These are phyloP conservation scores for Colletotrichum plurivorum DNA, from an alignment of 2,329 filamentous ascomycete genomes.

Conservation along the genomic window DNA sequence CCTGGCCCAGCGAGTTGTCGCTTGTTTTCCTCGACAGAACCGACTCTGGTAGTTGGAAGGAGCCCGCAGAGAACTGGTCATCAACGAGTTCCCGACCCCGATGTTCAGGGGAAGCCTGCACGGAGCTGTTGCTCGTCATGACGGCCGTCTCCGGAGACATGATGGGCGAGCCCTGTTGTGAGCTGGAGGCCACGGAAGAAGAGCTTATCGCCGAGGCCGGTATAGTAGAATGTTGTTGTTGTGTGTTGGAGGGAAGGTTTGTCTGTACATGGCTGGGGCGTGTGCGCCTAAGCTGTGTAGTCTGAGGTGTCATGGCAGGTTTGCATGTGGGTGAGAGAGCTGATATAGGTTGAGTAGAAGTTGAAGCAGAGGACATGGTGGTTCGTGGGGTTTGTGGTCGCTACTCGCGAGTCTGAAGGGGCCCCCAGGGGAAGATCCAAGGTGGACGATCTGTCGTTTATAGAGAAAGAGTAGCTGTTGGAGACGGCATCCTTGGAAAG, in stretches of 20 bases:
- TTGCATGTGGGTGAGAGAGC: conserved; percentile 49
- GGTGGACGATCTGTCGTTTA: conserved; percentile 40
- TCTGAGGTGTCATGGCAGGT: conserved; percentile 59
- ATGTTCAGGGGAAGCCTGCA: conserved; percentile 77
- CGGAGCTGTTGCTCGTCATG: conserved; percentile 72
- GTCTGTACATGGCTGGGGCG: conserved; percentile 66
- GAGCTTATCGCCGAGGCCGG: conserved; percentile 69
- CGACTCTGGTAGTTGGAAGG: conserved; percentile 82
- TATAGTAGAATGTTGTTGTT: conserved; percentile 50
- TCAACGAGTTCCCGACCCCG: conserved; percentile 67
- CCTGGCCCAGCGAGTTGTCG: conserved; percentile 74
- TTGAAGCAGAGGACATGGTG: conserved; percentile 50
- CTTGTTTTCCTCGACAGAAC: conserved; percentile 73
- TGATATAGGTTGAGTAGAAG: conserved; percentile 48
- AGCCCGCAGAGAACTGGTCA: conserved; percentile 62
- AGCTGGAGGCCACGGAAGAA: conserved; percentile 69
- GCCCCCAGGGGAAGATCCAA: conserved; percentile 30
- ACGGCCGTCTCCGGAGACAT: conserved; percentile 68
- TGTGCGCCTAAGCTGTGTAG: conserved; percentile 55
- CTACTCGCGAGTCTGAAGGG: conserved; percentile 27
- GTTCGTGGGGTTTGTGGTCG: conserved; percentile 29
- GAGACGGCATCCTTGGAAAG: conserved; percentile 42
- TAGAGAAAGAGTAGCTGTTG: conserved; percentile 38
- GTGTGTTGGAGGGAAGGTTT: conserved; percentile 50
- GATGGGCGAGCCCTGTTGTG: conserved; percentile 69